These are phyloP conservation scores for Wickerhamomyces xylosicus DNA, from an alignment of 805 yeast genomes.

Conservation along the genomic window DNA sequence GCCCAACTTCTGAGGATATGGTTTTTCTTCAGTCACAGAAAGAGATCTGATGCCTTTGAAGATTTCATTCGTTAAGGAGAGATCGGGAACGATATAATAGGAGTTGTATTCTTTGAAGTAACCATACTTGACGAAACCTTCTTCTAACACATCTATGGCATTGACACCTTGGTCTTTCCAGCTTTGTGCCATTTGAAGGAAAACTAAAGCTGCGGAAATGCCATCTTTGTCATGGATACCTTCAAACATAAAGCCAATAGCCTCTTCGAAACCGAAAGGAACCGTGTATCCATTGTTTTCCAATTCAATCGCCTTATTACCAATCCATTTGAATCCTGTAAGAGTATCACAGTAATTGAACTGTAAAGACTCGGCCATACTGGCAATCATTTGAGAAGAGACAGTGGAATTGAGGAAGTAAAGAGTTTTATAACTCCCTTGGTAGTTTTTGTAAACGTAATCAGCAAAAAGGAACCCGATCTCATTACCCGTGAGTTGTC, in stretches of 20 bases:
- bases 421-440: conserved; percentile 23
- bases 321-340: conserved; percentile 97
- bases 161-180: conserved; percentile 34
- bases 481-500: conserved; percentile 84
- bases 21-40: conserved; percentile 6
- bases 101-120: conserved; percentile 81
- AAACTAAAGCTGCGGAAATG: conserved; percentile 65
- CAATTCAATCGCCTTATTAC: conserved; percentile 72
- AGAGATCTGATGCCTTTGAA: conserved; percentile 41
- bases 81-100: conserved; percentile 59
- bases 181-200: conserved; percentile 53
- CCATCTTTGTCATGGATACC: conserved; percentile 91
- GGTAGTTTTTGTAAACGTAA: conserved; percentile 28
- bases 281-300: conserved; percentile 55
- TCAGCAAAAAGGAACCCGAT: conserved; percentile 79
- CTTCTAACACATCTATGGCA: conserved; percentile 40
- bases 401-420: conserved; percentile 83
- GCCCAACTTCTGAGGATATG: conserved; percentile 44
- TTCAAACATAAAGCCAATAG: conserved; percentile 88
- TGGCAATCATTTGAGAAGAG: conserved; percentile 69
- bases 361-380: conserved; percentile 54
- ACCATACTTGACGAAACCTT: conserved; percentile 60
- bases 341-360: conserved; percentile 70
- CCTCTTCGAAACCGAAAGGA: conserved; percentile 92
- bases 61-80: conserved; percentile 38